Conservation (phyloP, 768 basidiomycete species). For the Pisolithus albus region DNA sequence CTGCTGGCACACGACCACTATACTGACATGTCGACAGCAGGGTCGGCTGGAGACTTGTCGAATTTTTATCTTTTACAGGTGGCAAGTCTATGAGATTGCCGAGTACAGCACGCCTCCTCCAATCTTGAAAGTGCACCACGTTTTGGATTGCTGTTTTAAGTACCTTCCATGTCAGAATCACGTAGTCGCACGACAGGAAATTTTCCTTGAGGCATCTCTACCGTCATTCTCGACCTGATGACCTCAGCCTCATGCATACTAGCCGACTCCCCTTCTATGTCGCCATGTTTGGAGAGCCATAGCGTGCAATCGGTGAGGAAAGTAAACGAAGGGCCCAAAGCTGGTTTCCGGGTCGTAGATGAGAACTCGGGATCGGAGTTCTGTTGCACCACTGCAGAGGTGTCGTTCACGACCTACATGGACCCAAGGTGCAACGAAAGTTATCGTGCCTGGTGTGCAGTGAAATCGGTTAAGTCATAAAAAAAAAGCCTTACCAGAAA, state of each 20-base stretch:
- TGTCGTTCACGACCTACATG: constrained; percentile 57
- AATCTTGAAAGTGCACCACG: constrained; percentile 37
- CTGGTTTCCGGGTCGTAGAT: constrained; percentile 50
- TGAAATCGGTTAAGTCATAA: no score
- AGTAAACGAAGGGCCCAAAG: constrained; percentile 69
- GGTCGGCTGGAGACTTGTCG: no score
- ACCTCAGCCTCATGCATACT: constrained; percentile 33
- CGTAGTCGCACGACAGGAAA: not conserved
- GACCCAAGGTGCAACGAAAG: not conserved
- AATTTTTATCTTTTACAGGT: no score
- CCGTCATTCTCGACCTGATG: constrained; percentile 38
- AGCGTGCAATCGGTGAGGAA: constrained; percentile 66
- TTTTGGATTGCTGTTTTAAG: constrained; percentile 28
- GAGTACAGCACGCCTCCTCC: constrained; percentile 24
- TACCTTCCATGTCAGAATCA: not conserved
- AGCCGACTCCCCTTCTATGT: constrained; percentile 13
- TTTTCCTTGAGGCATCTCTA: constrained; percentile 12
- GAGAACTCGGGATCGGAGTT: constrained; percentile 31
- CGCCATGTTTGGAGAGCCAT: constrained; percentile 46
- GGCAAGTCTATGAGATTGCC: not conserved
- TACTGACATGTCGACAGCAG: no score
- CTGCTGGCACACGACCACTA: no score
- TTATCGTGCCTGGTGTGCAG: not conserved
- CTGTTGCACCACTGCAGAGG: constrained; percentile 29
- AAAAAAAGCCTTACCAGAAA: constrained; percentile 43